phyloP scores from a whole-genome alignment of 192 early-diverging fungal genomes.

The Backusella macrospora region DNA sequence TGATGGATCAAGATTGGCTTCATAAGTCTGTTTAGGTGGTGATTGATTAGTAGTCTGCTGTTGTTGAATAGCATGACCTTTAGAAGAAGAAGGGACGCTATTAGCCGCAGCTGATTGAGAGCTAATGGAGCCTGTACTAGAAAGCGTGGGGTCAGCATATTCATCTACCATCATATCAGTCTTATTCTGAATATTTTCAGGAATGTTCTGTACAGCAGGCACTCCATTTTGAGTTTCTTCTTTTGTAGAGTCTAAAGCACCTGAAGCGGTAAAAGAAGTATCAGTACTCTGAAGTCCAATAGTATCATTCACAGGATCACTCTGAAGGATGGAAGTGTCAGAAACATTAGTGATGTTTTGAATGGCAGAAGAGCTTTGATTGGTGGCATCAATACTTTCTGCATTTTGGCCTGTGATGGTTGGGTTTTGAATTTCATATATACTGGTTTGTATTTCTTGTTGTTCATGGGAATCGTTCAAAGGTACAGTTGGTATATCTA shows the following conservation, averaged over 20 bases:
- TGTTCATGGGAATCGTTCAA: not conserved
- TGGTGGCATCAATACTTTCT: not conserved
- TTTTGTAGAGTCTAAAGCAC: not conserved
- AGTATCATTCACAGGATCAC: not conserved
- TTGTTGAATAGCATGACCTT: not conserved
- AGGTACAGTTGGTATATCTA: not conserved
- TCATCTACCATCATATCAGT: not conserved
- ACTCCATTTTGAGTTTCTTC: not conserved
- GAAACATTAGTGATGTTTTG: not conserved
- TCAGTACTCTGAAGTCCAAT: not conserved
- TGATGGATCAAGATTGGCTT: slow-evolving; percentile 1
- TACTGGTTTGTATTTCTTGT: not conserved
- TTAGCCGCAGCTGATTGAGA: not conserved
- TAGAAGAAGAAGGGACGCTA: not conserved
- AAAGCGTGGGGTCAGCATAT: not conserved
- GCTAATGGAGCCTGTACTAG: not conserved
- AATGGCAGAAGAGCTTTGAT: not conserved
- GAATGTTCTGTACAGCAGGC: not conserved
- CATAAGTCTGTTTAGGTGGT: not conserved
- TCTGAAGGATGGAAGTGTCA: not conserved
- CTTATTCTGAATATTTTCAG: not conserved
- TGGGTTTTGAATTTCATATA: not conserved
- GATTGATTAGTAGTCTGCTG: not conserved
- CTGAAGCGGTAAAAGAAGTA: not conserved
- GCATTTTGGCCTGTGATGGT: not conserved